These are phyloP conservation scores for Inga oerstediana DNA, from an alignment of 306 rosid genomes.

Conservation along the genomic window DNA sequence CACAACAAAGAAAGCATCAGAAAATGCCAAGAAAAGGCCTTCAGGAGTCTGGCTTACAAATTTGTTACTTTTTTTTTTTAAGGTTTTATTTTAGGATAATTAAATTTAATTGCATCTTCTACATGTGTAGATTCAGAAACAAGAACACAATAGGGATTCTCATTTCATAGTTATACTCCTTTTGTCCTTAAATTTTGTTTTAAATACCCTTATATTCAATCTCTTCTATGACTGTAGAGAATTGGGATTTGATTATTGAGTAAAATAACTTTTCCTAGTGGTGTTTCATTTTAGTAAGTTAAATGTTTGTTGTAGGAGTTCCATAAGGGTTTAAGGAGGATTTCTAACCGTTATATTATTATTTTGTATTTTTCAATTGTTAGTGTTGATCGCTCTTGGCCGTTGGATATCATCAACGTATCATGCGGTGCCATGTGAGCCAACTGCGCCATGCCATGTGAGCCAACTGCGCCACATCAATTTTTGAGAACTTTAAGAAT, in stretches of 20 bases:
- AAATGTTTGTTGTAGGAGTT: neutral
- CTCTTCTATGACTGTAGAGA: neutral
- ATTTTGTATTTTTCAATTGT: no score
- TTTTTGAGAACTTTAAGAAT: no score
- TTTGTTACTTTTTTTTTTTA: conserved; percentile 4
- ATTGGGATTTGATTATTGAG: neutral
- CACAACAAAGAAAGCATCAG: neutral
- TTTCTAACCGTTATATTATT: no score
- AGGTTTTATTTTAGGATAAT: conserved; percentile 16
- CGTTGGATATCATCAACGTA: no score
- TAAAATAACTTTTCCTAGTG: neutral
- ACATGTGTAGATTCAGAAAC: neutral
- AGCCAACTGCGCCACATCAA: no score
- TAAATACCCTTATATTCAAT: neutral
- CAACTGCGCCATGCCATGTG: no score
- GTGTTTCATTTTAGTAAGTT: neutral
- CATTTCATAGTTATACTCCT: neutral
- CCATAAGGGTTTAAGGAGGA: neutral
- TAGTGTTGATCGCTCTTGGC: no score
- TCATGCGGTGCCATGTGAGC: no score
- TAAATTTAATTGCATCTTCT: neutral
- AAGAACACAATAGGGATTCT: neutral
- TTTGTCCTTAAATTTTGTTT: neutral
- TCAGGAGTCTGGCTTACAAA: neutral
- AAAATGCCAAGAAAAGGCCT: conserved; percentile 3